A percentile compares a stretch with the other conserved stretches of the same genome.
Evolutionary conservation across 106 monocot genomes (phyloP).

Genomic region (Phalaenopsis equestris): DNA sequence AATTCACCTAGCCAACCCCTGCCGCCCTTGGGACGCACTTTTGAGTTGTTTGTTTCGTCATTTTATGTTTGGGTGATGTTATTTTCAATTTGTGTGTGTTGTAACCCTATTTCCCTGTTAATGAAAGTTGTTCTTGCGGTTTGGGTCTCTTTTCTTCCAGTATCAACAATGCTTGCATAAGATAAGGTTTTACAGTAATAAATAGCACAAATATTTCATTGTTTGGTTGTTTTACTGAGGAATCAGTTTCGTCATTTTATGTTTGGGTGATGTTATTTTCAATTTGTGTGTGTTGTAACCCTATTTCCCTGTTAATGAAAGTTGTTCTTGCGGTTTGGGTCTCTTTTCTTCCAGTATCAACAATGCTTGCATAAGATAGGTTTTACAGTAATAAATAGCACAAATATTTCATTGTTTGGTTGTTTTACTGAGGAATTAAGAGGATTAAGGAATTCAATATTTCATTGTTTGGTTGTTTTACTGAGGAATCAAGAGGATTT

Average conservation of each 20-base stretch:
- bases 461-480: not conserved
- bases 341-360: not conserved
- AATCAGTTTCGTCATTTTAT: not conserved
- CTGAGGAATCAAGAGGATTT: not conserved
- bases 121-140: too few species aligned
- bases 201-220: not conserved
- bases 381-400: not conserved
- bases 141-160: too few species aligned
- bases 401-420: not conserved
- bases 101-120: too few species aligned
- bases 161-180: not conserved
- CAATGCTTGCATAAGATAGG: not conserved
- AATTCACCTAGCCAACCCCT: too few species aligned
- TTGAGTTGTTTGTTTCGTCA: too few species aligned
- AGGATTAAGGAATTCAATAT: not conserved
- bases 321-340: too few species aligned
- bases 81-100: too few species aligned
- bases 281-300: too few species aligned
- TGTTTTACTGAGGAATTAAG: not conserved
- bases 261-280: too few species aligned
- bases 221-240: not conserved
- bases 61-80: too few species aligned
- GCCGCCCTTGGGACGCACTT: too few species aligned
- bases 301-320: too few species aligned
- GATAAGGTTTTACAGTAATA: not conserved